Conservation (phyloP, 2,329 filamentous ascomycete genomes). For the Alternaria gansuensis region DNA sequence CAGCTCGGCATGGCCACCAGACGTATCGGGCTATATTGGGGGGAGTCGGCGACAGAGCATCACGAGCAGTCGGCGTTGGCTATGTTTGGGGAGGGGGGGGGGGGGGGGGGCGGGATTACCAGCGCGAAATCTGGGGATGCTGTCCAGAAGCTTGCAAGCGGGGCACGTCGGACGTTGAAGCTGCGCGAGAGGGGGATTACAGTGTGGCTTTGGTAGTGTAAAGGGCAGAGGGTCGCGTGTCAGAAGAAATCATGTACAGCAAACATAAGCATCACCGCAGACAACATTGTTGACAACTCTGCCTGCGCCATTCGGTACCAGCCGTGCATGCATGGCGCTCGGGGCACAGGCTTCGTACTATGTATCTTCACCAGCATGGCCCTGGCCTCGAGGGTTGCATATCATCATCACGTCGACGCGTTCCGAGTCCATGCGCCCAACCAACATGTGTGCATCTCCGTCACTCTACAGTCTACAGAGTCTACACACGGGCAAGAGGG, state of each 20-base stretch:
- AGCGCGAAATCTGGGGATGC: slow-evolving; percentile 24
- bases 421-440: slow-evolving; percentile 8
- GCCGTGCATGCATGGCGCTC: slow-evolving; percentile 29
- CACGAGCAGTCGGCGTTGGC: slow-evolving; percentile 33
- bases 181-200: neutral
- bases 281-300: slow-evolving; percentile 14
- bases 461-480: neutral
- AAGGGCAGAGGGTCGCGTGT: slow-evolving; percentile 5
- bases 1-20: slow-evolving; percentile 67
- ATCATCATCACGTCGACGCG: slow-evolving; percentile 13
- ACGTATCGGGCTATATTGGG: slow-evolving; percentile 43
- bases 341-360: slow-evolving; percentile 23
- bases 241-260: slow-evolving; percentile 8
- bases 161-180: slow-evolving; percentile 18
- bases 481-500: neutral
- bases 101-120: too few species aligned
- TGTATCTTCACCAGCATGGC: slow-evolving; percentile 21
- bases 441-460: slow-evolving; percentile 4
- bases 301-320: slow-evolving; percentile 20
- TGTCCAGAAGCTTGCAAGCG: slow-evolving; percentile 19
- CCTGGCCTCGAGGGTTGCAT: slow-evolving; percentile 15
- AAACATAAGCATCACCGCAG: slow-evolving; percentile 16
- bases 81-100: too few species aligned
- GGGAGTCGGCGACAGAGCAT: slow-evolving; percentile 42
- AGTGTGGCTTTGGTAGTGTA: slow-evolving; percentile 9